Percentiles rank a stretch among this genome's conserved stretches.
Evolutionary conservation across 208 protist genomes (phyloP).

Genomic region (Sergeia podlipaevii): DNA sequence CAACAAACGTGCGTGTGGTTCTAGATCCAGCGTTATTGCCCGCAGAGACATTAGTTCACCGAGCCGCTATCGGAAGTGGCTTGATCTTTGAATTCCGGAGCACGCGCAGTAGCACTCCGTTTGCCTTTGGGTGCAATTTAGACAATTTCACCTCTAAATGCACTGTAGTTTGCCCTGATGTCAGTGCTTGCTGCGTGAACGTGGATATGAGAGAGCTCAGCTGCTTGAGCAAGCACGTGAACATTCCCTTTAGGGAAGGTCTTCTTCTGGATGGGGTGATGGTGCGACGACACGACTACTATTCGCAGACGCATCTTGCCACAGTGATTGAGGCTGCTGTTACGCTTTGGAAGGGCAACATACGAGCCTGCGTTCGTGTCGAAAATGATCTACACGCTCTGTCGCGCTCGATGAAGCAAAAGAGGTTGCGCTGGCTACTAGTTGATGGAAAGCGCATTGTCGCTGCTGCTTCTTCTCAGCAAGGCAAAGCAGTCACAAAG

Average conservation of each 20-base stretch:
- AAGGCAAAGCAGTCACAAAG: slow-evolving; percentile 22
- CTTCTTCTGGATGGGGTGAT: slow-evolving; percentile 54
- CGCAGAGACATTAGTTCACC: slow-evolving; percentile 22
- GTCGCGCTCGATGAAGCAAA: slow-evolving; percentile 35
- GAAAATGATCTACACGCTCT: slow-evolving; percentile 38
- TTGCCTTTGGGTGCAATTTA: slow-evolving; percentile 66
- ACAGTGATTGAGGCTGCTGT: slow-evolving; percentile 42
- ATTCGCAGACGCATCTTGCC: slow-evolving; percentile 29
- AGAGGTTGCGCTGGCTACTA: slow-evolving; percentile 34
- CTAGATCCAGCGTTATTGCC: not conserved
- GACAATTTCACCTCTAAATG: slow-evolving; percentile 60
- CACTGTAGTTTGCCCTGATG: slow-evolving; percentile 24
- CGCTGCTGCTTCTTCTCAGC: slow-evolving; percentile 24
- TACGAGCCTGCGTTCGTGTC: slow-evolving; percentile 45
- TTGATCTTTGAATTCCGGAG: slow-evolving; percentile 21
- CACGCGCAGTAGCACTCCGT: slow-evolving; percentile 15
- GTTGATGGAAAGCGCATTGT: slow-evolving; percentile 42
- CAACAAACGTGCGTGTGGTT: not conserved
- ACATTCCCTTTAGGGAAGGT: slow-evolving; percentile 25
- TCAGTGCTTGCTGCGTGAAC: slow-evolving; percentile 44
- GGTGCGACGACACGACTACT: slow-evolving; percentile 44
- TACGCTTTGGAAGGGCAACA: slow-evolving; percentile 63
- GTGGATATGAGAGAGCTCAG: slow-evolving; percentile 49
- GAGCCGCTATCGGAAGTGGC: slow-evolving; percentile 12
- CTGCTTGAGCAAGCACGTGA: slow-evolving; percentile 29